phyloP scores from a whole-genome alignment of 352 stramenopile species.

The Phytophthora meadii region DNA sequence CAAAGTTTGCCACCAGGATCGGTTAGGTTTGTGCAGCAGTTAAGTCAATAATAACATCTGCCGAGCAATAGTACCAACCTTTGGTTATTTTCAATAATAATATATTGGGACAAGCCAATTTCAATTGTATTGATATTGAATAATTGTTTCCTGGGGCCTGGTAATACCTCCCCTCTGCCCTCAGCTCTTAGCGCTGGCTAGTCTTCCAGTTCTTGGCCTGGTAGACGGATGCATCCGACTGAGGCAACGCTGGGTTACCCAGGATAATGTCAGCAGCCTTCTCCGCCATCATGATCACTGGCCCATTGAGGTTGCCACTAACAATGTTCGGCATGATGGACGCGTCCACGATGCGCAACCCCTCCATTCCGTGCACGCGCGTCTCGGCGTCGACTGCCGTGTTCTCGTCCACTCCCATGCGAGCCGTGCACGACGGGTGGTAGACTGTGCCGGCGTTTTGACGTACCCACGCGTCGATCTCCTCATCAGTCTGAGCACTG shows the following conservation, averaged over 20 bases:
- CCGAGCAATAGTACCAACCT: too few relatives aligned
- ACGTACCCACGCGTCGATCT: constrained; percentile 85
- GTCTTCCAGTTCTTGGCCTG: constrained; percentile 69
- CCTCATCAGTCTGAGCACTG: constrained; percentile 53
- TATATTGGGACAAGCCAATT: too few relatives aligned
- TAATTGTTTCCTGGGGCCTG: too few relatives aligned
- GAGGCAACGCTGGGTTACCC: constrained; percentile 58
- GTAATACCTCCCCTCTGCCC: too few relatives aligned
- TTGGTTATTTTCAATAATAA: too few relatives aligned
- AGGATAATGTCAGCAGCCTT: constrained; percentile 93
- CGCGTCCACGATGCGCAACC: constrained; percentile 91
- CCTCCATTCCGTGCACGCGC: constrained; percentile 83
- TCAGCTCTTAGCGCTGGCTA: constrained; percentile 54
- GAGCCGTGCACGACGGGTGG: constrained; percentile 87
- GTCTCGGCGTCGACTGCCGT: constrained; percentile 88
- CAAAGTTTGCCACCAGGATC: too few relatives aligned
- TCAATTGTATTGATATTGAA: too few relatives aligned
- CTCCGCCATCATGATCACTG: constrained; percentile 92
- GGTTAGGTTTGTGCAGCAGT: too few relatives aligned
- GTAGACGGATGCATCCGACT: constrained; percentile 73
- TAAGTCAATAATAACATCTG: too few relatives aligned
- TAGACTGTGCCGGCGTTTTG: constrained; percentile 81
- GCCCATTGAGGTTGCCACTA: constrained; percentile 93
- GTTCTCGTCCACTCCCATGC: constrained; percentile 75
- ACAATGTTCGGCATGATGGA: constrained; percentile 94